These are phyloP conservation scores for Dactylonectria estremocensis DNA, from an alignment of 2,329 filamentous ascomycete species.

Conservation along the genomic window DNA sequence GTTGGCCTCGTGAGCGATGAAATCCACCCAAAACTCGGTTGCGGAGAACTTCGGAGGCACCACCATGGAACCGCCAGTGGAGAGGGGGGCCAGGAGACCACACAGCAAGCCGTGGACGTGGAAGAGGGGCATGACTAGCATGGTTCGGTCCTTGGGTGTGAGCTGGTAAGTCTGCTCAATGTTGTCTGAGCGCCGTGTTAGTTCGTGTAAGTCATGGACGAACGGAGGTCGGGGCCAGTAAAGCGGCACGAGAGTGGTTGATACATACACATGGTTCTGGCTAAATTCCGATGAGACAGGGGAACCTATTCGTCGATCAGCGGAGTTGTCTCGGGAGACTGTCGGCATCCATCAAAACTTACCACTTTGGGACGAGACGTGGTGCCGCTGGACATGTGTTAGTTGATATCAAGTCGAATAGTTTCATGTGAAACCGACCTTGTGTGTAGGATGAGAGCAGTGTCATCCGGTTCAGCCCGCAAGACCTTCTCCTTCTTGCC, in stretches of 20 bases:
- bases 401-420: constrained; percentile 32
- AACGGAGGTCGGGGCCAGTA: constrained; percentile 13
- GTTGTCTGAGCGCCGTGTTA: constrained; percentile 68
- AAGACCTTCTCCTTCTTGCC: constrained; percentile 60
- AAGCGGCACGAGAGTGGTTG: constrained; percentile 43
- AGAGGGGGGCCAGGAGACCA: constrained; percentile 83
- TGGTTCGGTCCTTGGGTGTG: constrained; percentile 79
- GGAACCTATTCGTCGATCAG: constrained; percentile 68
- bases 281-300: constrained; percentile 85
- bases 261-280: constrained; percentile 79
- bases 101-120: constrained; percentile 92
- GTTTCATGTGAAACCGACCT: constrained; percentile 56
- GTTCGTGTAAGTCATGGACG: background rate
- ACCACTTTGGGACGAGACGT: constrained; percentile 89
- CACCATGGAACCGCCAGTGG: constrained; percentile 83
- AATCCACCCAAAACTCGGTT: constrained; percentile 86
- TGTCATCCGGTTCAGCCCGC: constrained; percentile 78
- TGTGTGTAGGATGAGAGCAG: constrained; percentile 87
- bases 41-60: constrained; percentile 87
- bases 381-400: constrained; percentile 71
- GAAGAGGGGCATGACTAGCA: constrained; percentile 93
- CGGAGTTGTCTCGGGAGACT: constrained; percentile 23
- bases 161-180: constrained; percentile 85
- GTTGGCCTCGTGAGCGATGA: constrained; percentile 80
- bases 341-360: constrained; percentile 49